Evolutionary conservation across 2,329 filamentous ascomycete genomes (phyloP).

Genomic region (Penicillium sp.): DNA sequence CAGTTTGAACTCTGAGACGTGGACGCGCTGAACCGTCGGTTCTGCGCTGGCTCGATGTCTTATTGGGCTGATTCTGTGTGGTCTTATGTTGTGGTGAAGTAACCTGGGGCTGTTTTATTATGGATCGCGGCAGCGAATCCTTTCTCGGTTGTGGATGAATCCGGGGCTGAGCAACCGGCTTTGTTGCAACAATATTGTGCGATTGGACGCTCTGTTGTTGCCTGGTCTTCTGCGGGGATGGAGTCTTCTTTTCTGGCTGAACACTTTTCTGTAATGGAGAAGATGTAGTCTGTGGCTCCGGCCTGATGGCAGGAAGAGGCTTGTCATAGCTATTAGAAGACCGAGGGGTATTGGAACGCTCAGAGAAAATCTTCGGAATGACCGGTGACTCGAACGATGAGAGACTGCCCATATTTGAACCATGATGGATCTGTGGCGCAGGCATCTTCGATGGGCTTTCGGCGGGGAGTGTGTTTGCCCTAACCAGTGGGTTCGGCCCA

Average conservation of each 20-base stretch:
- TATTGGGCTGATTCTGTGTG: background rate
- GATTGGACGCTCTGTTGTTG: background rate
- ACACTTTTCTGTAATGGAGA: background rate
- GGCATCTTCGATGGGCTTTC: conserved; percentile 20
- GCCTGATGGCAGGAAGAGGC: conserved; percentile 23
- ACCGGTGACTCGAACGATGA: conserved; percentile 16
- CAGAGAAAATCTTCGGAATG: conserved; percentile 13
- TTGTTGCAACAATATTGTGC: background rate
- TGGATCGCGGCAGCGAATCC: background rate
- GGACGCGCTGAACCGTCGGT: background rate
- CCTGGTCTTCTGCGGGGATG: background rate
- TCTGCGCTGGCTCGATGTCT: background rate
- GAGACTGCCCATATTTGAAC: conserved; percentile 10
- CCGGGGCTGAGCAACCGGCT: background rate
- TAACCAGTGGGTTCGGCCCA: conserved; percentile 27
- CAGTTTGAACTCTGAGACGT: background rate
- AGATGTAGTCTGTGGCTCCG: conserved; percentile 4
- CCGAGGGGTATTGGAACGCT: conserved; percentile 13
- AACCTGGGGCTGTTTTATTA: background rate
- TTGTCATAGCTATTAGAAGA: conserved; percentile 22
- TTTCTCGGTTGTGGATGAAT: background rate
- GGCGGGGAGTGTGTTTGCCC: conserved; percentile 22
- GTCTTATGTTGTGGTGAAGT: background rate
- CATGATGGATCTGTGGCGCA: conserved; percentile 5
- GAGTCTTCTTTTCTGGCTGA: background rate